A percentile compares a stretch with the other conserved stretches of the same genome.
Conservation (phyloP, 2,329 filamentous ascomycete genomes). For the Ascosphaera acerosa region DNA sequence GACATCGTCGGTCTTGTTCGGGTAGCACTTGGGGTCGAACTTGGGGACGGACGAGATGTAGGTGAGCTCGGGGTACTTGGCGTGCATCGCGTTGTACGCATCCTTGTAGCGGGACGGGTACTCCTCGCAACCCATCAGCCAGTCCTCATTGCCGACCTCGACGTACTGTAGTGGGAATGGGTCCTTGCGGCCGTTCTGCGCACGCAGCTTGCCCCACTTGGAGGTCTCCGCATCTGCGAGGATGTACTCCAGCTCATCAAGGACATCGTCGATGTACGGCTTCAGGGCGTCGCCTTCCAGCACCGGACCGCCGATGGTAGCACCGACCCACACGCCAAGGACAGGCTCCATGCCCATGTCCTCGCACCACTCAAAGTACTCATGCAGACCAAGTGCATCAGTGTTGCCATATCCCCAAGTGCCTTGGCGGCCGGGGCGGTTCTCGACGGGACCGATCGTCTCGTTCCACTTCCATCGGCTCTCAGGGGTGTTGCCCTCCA, state of each 20-base stretch:
- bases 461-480: conserved; percentile 18
- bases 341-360: conserved; percentile 32
- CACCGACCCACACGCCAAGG: conserved; percentile 32
- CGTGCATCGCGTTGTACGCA: conserved; percentile 32
- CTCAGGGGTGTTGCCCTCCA: conserved; percentile 10
- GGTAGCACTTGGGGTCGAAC: conserved; percentile 7
- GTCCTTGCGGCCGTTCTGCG: conserved; percentile 30
- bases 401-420: conserved; percentile 36
- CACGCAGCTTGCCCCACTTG: conserved; percentile 31
- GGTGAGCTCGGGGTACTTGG: conserved; percentile 29
- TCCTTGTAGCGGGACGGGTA: conserved; percentile 31
- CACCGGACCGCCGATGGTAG: conserved; percentile 24
- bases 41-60: conserved; percentile 24
- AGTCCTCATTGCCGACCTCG: conserved; percentile 43
- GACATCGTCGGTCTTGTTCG: conserved; percentile 12
- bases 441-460: conserved; percentile 17
- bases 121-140: conserved; percentile 22
- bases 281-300: conserved; percentile 25
- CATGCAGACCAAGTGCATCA: conserved; percentile 34
- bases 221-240: conserved; percentile 25
- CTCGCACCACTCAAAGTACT: conserved; percentile 35
- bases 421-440: conserved; percentile 28
- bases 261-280: conserved; percentile 31
- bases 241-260: conserved; percentile 39
- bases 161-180: conserved; percentile 23